Conservation (phyloP, 2,329 filamentous ascomycete genomes). For the Fusarium gaditjirri region DNA sequence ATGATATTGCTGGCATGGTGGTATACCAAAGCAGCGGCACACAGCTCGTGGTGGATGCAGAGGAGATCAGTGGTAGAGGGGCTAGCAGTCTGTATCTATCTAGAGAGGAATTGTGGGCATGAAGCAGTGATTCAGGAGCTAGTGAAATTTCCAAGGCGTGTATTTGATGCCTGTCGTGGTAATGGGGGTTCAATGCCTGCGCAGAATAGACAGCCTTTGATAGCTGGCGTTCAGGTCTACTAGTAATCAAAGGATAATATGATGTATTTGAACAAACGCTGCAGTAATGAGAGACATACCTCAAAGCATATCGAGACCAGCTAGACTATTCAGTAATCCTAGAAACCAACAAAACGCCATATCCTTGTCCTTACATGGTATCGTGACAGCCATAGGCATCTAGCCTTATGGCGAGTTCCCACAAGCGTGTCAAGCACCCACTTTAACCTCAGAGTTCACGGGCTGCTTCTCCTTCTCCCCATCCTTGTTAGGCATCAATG, state of each 20-base stretch:
- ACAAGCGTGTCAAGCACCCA: conserved; percentile 34
- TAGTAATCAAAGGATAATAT: neutral
- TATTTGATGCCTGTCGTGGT: conserved; percentile 14
- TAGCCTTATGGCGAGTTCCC: neutral
- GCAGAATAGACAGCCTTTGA: neutral
- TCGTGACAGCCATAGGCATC: conserved; percentile 14
- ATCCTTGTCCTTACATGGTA: conserved; percentile 17
- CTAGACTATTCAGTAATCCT: neutral
- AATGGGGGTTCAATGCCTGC: neutral
- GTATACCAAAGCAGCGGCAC: conserved; percentile 60
- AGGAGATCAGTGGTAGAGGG: conserved; percentile 59
- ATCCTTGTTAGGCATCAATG: conserved; percentile 48
- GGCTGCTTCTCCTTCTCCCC: conserved; percentile 35
- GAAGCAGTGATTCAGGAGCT: conserved; percentile 25
- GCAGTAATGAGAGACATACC: conserved; percentile 22
- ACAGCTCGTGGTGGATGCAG: conserved; percentile 59
- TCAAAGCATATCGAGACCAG: neutral
- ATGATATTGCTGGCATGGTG: conserved; percentile 67
- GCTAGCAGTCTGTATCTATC: conserved; percentile 58
- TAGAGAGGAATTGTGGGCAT: conserved; percentile 40
- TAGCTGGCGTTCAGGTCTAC: neutral
- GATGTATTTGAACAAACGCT: conserved; percentile 1
- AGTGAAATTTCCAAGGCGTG: conserved; percentile 30
- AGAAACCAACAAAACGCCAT: conserved; percentile 25
- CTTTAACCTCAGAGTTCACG: conserved; percentile 36